Evolutionary conservation across 805 yeast genomes (phyloP), one percentile per base, ranked within the genome.

Genomic region (Ogataea allantospora): DNA sequence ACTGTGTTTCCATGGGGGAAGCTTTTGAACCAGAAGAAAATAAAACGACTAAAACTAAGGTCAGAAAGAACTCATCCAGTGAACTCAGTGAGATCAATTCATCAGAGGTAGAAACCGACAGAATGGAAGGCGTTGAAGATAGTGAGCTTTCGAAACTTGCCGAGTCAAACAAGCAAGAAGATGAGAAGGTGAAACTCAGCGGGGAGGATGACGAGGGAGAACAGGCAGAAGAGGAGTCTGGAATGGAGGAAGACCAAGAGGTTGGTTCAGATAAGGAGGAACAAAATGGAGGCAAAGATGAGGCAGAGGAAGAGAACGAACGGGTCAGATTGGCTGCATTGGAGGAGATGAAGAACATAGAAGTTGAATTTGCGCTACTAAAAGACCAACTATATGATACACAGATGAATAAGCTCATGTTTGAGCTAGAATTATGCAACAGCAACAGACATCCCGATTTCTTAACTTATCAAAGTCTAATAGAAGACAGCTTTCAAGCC

Each of bases 371-470:
- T 69, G 97, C 98, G 6, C 71, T 75, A 44, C 68, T 91, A 39
- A 77, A 96, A 46, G 97, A 93, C 59, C 74, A 75, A 52, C 66
- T 93, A 33, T 91, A 84, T 60, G 88, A 83, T 43, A 95, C 88
- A 57, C 89, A 87, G 58, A 66, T 89, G 54, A 68, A 74, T 24
- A 75, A 85, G 45, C 71, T 85, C 47, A 86, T 87, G 49, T 81
- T 83, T 30, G 99, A 93, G 59, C 66, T 91, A 44, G 83, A 83
- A 52, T 76, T 91, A 73, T 89, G 98, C 63, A 66, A 81, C 22
- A 83, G 81, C 46, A 96, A 96, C 9, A 76, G 88, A 14, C 99
- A 93, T 61, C 98, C 98, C 0, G 96, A 89, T 51, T 71, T 91
- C 38, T 73, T 85, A 25, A 72, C 76, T 32, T 83, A 84, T 37